phyloP scores from a whole-genome alignment of 2,329 filamentous ascomycete genomes.

The Ophiocordyceps polyrhachis-furcata region DNA sequence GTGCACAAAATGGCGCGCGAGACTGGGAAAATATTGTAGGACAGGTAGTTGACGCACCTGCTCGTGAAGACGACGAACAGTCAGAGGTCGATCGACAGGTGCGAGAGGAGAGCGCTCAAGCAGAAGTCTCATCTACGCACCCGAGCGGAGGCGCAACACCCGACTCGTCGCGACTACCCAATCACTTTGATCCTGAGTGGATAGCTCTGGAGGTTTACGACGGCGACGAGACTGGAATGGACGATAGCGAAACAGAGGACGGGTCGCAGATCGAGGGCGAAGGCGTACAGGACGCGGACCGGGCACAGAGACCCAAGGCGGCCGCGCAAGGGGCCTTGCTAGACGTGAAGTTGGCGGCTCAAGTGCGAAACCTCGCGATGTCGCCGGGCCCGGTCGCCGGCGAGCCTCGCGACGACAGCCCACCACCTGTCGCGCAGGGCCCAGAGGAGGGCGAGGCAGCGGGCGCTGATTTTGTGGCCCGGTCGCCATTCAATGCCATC shows the following conservation, averaged over 20 bases:
- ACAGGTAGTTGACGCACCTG: neutral
- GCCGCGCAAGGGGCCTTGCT: conserved; percentile 9
- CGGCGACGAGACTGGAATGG: conserved; percentile 30
- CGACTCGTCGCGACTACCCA: conserved; percentile 29
- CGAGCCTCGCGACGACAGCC: conserved; percentile 1
- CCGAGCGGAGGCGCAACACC: neutral
- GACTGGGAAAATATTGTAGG: neutral
- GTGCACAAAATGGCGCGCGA: conserved; percentile 1
- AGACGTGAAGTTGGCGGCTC: conserved; percentile 20
- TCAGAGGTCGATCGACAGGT: conserved; percentile 28
- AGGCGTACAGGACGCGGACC: conserved; percentile 16
- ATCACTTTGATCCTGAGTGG: conserved; percentile 74
- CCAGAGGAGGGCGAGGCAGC: conserved; percentile 2
- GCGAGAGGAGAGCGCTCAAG: conserved; percentile 5
- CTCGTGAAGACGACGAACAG: conserved; percentile 17
- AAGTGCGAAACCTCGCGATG: conserved; percentile 21
- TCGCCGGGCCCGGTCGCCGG: conserved; percentile 3
- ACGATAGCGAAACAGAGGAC: conserved; percentile 18
- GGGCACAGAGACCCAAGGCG: conserved; percentile 1
- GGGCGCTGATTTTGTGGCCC: conserved; percentile 14
- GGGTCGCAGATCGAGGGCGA: conserved; percentile 16
- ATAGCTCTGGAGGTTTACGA: conserved; percentile 74
- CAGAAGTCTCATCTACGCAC: neutral
- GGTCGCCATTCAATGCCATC: conserved; percentile 32
- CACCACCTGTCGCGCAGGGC: neutral